A percentile compares a stretch with the other conserved stretches of the same genome.
Evolutionary conservation across 192 early-diverging fungal species (phyloP).

Genomic region (Podila verticillata): DNA sequence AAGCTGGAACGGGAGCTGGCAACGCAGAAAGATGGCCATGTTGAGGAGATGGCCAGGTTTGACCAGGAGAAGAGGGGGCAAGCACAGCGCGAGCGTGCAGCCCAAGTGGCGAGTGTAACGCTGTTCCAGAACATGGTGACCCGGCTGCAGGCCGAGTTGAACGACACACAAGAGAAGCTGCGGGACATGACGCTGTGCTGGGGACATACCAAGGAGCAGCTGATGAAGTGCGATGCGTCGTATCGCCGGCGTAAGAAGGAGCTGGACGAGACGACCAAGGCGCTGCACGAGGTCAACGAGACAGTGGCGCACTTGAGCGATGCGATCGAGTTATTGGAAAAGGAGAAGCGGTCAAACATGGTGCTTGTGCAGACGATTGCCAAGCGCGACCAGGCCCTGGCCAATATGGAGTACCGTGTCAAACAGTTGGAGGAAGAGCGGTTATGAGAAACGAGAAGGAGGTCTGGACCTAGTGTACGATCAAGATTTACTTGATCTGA

Average conservation of each 20-base stretch:
- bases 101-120: slow-evolving; percentile 12
- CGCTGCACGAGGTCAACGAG: slow-evolving; percentile 32
- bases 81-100: slow-evolving; percentile 31
- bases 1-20: slow-evolving; percentile 7
- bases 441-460: background rate
- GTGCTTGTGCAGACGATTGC: slow-evolving; percentile 11
- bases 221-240: slow-evolving; percentile 21
- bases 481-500: too few relatives aligned
- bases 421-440: slow-evolving; percentile 17
- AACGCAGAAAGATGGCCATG: background rate
- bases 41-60: slow-evolving; percentile 9
- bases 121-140: slow-evolving; percentile 39
- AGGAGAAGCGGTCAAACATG: slow-evolving; percentile 14
- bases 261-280: slow-evolving; percentile 20
- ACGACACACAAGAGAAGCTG: slow-evolving; percentile 27
- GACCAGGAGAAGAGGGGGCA: slow-evolving; percentile 25
- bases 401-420: slow-evolving; percentile 32
- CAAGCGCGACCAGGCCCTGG: slow-evolving; percentile 15
- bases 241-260: slow-evolving; percentile 23
- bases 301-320: slow-evolving; percentile 21
- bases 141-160: slow-evolving; percentile 21
- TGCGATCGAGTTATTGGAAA: slow-evolving; percentile 30
- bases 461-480: too few relatives aligned
- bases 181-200: slow-evolving; percentile 16
- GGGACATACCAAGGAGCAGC: slow-evolving; percentile 37